Percentiles rank a stretch among this genome's conserved stretches.
These are phyloP conservation scores for Eremochloa ophiuroides DNA, from an alignment of 176 grass and related monocot species.

Conservation along the genomic window DNA sequence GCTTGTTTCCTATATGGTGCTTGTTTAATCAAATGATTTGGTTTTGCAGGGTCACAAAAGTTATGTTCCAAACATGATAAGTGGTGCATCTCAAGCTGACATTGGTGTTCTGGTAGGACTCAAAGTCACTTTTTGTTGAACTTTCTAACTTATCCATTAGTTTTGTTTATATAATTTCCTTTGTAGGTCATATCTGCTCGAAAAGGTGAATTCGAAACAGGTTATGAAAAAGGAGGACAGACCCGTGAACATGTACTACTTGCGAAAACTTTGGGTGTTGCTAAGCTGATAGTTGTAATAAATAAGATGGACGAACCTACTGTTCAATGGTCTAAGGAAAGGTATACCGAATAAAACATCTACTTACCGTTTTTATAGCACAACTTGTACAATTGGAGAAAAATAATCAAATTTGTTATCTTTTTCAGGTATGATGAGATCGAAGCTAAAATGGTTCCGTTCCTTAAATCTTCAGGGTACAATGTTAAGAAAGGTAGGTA, in stretches of 20 bases:
- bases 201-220: conserved; percentile 94
- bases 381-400: not conserved
- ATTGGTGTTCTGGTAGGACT: conserved; percentile 79
- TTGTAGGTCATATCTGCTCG: conserved; percentile 78
- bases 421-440: conserved; percentile 85
- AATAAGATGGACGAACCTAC: conserved; percentile 90
- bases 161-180: not conserved
- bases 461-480: conserved; percentile 83
- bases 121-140: conserved; percentile 14
- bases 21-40: conserved; percentile 31
- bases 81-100: conserved; percentile 97
- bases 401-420: conserved; percentile 22
- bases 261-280: conserved; percentile 80
- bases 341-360: conserved; percentile 30
- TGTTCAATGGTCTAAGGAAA: conserved; percentile 72
- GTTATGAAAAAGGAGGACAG: conserved; percentile 81
- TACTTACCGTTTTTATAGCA: not conserved
- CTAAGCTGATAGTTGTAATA: conserved; percentile 71
- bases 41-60: conserved; percentile 91
- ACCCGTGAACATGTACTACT: conserved; percentile 78
- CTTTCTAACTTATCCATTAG: not conserved
- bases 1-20: not conserved
- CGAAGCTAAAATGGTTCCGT: conserved; percentile 81
- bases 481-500: conserved; percentile 93
- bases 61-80: conserved; percentile 94